Evolutionary conservation across 1,284 basidiomycete genomes (phyloP).

Genomic region (Microbotryum intermedium): DNA sequence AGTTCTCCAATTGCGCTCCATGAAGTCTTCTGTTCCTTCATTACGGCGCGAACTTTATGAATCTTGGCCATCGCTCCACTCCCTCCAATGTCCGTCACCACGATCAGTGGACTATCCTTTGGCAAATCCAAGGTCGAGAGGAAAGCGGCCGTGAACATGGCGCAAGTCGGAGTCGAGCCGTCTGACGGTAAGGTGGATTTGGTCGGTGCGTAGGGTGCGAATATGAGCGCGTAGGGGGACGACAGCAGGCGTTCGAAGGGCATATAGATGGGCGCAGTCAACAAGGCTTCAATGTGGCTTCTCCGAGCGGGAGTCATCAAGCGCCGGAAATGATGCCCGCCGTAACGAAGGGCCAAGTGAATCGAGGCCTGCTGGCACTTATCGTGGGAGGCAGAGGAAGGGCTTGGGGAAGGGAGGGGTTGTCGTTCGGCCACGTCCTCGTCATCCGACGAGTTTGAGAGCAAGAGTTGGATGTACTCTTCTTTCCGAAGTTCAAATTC

Average conservation of each 20-base stretch:
- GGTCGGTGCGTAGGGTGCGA: slow-evolving; percentile 6
- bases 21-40: slow-evolving; percentile 42
- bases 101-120: slow-evolving; percentile 36
- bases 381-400: slow-evolving; percentile 47
- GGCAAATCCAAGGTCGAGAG: slow-evolving; percentile 17
- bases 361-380: not conserved
- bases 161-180: no score
- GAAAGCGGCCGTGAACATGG: slow-evolving; percentile 23
- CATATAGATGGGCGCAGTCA: slow-evolving; percentile 64
- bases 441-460: slow-evolving; percentile 4
- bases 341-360: slow-evolving; percentile 62
- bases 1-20: slow-evolving; percentile 42
- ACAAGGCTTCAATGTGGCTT: slow-evolving; percentile 62
- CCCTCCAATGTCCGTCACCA: slow-evolving; percentile 41
- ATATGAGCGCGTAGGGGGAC: slow-evolving; percentile 66
- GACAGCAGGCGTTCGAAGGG: slow-evolving; percentile 53
- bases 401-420: slow-evolving; percentile 35
- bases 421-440: slow-evolving; percentile 6
- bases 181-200: no score
- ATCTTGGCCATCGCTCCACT: slow-evolving; percentile 41
- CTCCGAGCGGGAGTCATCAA: slow-evolving; percentile 57
- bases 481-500: slow-evolving; percentile 19
- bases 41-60: slow-evolving; percentile 40
- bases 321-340: slow-evolving; percentile 54
- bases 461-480: slow-evolving; percentile 12